Conservation (phyloP, 192 early-diverging fungal genomes). For the Coemansia brasiliensis region DNA sequence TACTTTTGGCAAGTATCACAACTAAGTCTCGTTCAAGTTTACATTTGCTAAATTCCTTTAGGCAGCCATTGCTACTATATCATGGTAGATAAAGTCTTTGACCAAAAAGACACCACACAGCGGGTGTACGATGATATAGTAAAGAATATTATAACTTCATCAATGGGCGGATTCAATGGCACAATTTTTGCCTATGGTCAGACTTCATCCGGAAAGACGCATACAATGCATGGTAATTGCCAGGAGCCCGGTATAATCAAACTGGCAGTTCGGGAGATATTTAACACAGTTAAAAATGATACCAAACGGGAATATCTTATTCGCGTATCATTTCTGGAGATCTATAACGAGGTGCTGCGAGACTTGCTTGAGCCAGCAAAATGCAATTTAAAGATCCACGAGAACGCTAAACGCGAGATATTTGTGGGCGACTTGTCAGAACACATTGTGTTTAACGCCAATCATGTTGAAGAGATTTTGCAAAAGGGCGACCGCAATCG, state of each 20-base stretch:
- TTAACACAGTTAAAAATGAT: constrained; percentile 49
- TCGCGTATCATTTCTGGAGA: constrained; percentile 96
- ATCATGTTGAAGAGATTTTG: constrained; percentile 74
- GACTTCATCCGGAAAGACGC: constrained; percentile 94
- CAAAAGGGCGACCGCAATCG: constrained; percentile 77
- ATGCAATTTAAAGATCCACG: constrained; percentile 84
- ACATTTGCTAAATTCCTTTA: too few species aligned
- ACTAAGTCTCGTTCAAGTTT: too few species aligned
- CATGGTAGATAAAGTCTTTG: constrained; percentile 52
- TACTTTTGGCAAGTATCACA: constrained; percentile 45
- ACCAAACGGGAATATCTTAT: constrained; percentile 79
- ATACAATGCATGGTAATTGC: constrained; percentile 65
- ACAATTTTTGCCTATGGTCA: constrained; percentile 99
- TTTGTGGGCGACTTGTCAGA: constrained; percentile 66
- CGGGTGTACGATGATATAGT: constrained; percentile 55
- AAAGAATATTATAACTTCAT: constrained; percentile 59
- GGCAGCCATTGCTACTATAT: neutral
- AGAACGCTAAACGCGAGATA: constrained; percentile 66
- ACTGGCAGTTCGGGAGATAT: constrained; percentile 67
- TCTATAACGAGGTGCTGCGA: constrained; percentile 93
- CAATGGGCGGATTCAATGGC: constrained; percentile 94
- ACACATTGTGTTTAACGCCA: constrained; percentile 60
- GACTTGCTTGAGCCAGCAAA: constrained; percentile 86
- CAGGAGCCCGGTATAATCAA: constrained; percentile 69
- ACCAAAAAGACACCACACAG: constrained; percentile 41